phyloP scores from a whole-genome alignment of 768 basidiomycete species.

The Saitozyma sp. region DNA sequence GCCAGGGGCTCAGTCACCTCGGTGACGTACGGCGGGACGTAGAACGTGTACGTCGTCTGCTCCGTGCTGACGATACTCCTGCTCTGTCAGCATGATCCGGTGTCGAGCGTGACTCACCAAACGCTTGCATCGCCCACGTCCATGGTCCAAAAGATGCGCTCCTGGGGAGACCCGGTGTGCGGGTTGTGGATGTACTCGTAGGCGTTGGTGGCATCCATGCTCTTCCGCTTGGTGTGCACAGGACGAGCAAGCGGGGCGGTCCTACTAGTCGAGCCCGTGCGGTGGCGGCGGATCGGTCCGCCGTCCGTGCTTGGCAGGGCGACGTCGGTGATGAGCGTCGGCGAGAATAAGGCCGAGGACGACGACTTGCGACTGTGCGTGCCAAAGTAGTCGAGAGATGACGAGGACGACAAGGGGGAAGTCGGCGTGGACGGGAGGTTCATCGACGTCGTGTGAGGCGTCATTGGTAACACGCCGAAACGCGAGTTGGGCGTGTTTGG shows the following conservation, averaged over 20 bases:
- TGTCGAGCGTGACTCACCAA: slow-evolving; percentile 24
- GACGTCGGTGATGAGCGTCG: slow-evolving; percentile 15
- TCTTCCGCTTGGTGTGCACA: slow-evolving; percentile 24
- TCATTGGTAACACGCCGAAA: slow-evolving; percentile 45
- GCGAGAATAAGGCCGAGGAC: slow-evolving; percentile 29
- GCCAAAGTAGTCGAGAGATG: slow-evolving; percentile 40
- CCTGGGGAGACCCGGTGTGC: slow-evolving; percentile 2
- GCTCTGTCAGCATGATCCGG: background rate
- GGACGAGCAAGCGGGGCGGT: slow-evolving; percentile 27
- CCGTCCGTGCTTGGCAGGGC: slow-evolving; percentile 27
- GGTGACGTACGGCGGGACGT: slow-evolving; percentile 31
- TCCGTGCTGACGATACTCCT: slow-evolving; percentile 51
- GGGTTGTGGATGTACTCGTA: slow-evolving; percentile 11
- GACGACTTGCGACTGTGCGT: slow-evolving; percentile 31
- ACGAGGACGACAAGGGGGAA: slow-evolving; percentile 31
- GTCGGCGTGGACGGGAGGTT: slow-evolving; percentile 38
- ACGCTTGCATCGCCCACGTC: slow-evolving; percentile 38
- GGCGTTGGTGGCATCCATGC: slow-evolving; percentile 18
- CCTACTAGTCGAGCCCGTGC: slow-evolving; percentile 30
- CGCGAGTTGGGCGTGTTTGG: slow-evolving; percentile 39
- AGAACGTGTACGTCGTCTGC: slow-evolving; percentile 44
- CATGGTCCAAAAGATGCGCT: slow-evolving; percentile 29
- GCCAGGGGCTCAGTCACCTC: slow-evolving; percentile 30
- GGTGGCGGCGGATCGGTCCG: slow-evolving; percentile 34
- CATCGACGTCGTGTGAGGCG: slow-evolving; percentile 26